These are phyloP conservation scores for Hypoxylon sp. DNA, from an alignment of 2,329 filamentous ascomycete species.

Conservation along the genomic window DNA sequence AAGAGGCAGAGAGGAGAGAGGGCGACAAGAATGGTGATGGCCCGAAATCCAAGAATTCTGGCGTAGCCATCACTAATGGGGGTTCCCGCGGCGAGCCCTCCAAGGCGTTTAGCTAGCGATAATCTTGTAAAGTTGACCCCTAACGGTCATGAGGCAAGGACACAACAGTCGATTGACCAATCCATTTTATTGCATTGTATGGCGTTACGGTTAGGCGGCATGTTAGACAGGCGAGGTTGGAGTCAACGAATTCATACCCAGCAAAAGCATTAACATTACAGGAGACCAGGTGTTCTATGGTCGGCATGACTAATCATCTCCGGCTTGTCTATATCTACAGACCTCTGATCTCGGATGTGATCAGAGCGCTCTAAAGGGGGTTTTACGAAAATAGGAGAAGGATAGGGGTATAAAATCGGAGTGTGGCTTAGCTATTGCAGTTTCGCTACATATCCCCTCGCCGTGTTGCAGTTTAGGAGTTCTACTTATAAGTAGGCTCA, in stretches of 20 bases:
- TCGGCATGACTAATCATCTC: conserved; percentile 38
- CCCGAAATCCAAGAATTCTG: conserved; percentile 46
- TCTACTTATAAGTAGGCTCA: background rate
- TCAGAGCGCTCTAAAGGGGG: conserved; percentile 27
- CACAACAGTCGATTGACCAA: conserved; percentile 17
- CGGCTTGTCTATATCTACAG: conserved; percentile 36
- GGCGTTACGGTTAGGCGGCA: conserved; percentile 51
- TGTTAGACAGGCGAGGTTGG: conserved; percentile 49
- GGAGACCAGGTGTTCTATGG: conserved; percentile 49
- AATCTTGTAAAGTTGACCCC: conserved; percentile 16
- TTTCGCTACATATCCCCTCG: background rate
- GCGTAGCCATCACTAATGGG: conserved; percentile 47
- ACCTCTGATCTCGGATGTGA: conserved; percentile 26
- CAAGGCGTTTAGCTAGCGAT: conserved; percentile 43
- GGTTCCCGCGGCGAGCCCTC: conserved; percentile 46
- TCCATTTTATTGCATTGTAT: conserved; percentile 50
- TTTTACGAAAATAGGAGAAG: conserved; percentile 12
- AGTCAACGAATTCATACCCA: conserved; percentile 52
- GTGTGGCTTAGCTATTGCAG: conserved; percentile 19
- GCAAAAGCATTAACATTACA: conserved; percentile 53
- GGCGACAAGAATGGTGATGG: conserved; percentile 46
- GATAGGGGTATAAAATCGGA: conserved; percentile 14
- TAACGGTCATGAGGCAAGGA: conserved; percentile 20
- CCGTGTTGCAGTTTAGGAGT: background rate
- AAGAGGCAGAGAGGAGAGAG: conserved; percentile 44